These are phyloP conservation scores for Botryotinia calthae DNA, from an alignment of 2,329 filamentous ascomycete species.

Conservation along the genomic window DNA sequence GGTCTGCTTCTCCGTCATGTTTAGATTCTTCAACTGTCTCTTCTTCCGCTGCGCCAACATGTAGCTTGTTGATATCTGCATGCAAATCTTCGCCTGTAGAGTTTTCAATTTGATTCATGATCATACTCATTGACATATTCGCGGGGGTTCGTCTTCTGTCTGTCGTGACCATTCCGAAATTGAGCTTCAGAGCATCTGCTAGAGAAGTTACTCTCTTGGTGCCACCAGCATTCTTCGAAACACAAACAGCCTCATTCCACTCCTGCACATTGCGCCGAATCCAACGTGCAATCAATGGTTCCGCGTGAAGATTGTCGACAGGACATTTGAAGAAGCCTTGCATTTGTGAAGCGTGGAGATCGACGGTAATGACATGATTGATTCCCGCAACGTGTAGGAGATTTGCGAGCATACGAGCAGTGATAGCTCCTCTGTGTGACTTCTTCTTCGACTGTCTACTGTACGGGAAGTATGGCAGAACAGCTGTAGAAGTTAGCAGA, in stretches of 20 bases:
- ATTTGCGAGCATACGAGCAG: slow-evolving; percentile 95
- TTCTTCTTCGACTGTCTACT: slow-evolving; percentile 99
- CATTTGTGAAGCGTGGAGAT: slow-evolving; percentile 97
- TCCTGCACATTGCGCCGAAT: slow-evolving; percentile 82
- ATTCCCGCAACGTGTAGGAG: slow-evolving; percentile 90
- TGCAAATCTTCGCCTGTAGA: slow-evolving; percentile 50
- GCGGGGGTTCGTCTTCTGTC: slow-evolving; percentile 63
- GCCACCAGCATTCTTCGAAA: slow-evolving; percentile 96
- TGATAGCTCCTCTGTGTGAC: slow-evolving; percentile 92
- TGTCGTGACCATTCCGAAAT: slow-evolving; percentile 94
- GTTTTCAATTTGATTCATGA: slow-evolving; percentile 66
- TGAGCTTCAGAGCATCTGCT: slow-evolving; percentile 92
- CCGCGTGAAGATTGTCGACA: slow-evolving; percentile 94
- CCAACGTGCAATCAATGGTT: slow-evolving; percentile 93
- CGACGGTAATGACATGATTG: slow-evolving; percentile 95
- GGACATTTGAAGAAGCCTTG: slow-evolving; percentile 98
- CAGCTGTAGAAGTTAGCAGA: slow-evolving; percentile 53
- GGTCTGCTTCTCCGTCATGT: slow-evolving; percentile 9
- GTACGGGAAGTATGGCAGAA: slow-evolving; percentile 97
- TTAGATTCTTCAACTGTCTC: slow-evolving; percentile 14
- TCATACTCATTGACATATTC: slow-evolving; percentile 75
- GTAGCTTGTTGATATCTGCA: slow-evolving; percentile 33
- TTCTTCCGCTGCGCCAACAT: slow-evolving; percentile 30
- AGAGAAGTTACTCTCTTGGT: slow-evolving; percentile 96
- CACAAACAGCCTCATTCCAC: slow-evolving; percentile 90